These are phyloP conservation scores for Scutellaria galericulata DNA, from an alignment of 257 asterid genomes.

Conservation along the genomic window DNA sequence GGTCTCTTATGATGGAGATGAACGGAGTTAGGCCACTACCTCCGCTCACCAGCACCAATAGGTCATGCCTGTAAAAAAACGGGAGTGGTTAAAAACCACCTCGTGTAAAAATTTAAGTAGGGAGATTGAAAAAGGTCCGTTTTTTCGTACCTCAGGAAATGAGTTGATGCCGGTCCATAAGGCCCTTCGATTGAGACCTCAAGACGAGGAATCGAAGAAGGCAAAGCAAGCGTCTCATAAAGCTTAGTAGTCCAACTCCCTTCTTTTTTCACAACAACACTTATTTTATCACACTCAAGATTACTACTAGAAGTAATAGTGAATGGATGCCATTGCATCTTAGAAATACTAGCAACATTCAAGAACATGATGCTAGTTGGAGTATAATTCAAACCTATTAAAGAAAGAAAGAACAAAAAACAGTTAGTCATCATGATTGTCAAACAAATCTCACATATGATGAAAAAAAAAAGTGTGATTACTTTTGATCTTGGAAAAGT, in stretches of 20 bases:
- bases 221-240: constrained; percentile 61
- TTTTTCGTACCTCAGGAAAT: constrained; percentile 59
- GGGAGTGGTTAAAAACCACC: background rate
- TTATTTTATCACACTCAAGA: constrained; percentile 70
- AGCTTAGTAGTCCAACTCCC: constrained; percentile 85
- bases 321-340: constrained; percentile 94
- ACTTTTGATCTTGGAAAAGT: constrained; percentile 72
- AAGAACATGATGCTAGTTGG: constrained; percentile 85
- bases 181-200: constrained; percentile 82
- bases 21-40: constrained; percentile 96
- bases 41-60: constrained; percentile 82
- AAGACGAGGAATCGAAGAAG: constrained; percentile 60
- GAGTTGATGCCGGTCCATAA: constrained; percentile 78
- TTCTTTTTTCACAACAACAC: constrained; percentile 68
- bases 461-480: background rate
- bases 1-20: constrained; percentile 77
- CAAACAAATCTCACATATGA: background rate
- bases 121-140: background rate
- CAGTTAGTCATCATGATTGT: background rate
- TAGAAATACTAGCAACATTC: constrained; percentile 76
- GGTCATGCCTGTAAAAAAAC: constrained; percentile 56
- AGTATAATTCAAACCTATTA: constrained; percentile 54
- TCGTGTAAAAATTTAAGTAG: background rate
- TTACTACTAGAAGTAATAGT: constrained; percentile 71
- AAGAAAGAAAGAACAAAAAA: too few species aligned